Evolutionary conservation across 2,329 filamentous ascomycete genomes (phyloP).

Genomic region (Dryadomyces quercus-mongolicae): DNA sequence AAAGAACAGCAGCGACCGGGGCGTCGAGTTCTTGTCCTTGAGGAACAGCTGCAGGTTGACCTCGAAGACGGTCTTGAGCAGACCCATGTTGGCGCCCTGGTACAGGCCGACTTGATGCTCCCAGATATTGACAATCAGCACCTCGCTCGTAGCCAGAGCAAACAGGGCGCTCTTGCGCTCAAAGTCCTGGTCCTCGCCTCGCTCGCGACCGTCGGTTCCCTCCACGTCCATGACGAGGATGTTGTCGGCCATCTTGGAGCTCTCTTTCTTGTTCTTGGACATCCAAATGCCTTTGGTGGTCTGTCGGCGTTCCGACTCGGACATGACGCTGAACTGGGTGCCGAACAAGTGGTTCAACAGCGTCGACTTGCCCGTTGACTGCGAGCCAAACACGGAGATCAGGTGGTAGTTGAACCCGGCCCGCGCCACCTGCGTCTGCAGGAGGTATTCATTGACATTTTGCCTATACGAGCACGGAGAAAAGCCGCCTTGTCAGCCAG

Average conservation of each 20-base stretch:
- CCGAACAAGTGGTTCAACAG: conserved; percentile 92
- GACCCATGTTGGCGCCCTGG: conserved; percentile 96
- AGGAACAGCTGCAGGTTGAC: conserved; percentile 95
- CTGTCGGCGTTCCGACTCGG: conserved; percentile 83
- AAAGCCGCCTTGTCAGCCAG: neutral
- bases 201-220: conserved; percentile 89
- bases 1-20: conserved; percentile 90
- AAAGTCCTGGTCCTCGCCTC: conserved; percentile 97
- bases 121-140: conserved; percentile 98
- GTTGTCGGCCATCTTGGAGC: conserved; percentile 76
- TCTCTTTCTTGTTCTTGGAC: conserved; percentile 79
- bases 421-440: conserved; percentile 65
- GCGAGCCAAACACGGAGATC: conserved; percentile 96
- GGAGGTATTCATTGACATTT: conserved; percentile 76
- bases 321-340: conserved; percentile 96
- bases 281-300: conserved; percentile 99
- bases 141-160: conserved; percentile 92
- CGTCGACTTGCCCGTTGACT: conserved; percentile 97
- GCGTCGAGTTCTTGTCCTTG: conserved; percentile 86
- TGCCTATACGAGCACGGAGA: no score
- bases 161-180: conserved; percentile 97
- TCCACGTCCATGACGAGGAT: conserved; percentile 99
- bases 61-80: conserved; percentile 97
- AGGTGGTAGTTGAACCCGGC: conserved; percentile 98
- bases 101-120: conserved; percentile 97